Conservation (phyloP, 2,329 filamentous ascomycete species). For the Botryotinia convoluta region DNA sequence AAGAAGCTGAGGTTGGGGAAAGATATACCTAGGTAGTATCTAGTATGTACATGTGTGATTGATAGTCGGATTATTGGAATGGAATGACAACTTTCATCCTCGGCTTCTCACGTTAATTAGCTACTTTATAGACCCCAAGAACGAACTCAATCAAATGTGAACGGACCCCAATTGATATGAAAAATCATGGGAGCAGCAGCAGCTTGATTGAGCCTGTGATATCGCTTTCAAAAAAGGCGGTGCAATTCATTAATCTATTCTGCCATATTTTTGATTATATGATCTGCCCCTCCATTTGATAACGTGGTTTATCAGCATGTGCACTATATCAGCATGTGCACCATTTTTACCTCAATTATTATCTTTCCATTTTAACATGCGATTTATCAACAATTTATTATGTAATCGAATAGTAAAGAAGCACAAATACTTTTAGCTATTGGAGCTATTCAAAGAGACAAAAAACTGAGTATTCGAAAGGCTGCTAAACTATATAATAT, state of each 20-base stretch:
- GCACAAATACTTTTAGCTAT: too few species aligned
- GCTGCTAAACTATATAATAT: too few species aligned
- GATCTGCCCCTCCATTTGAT: neutral
- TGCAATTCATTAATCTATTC: neutral
- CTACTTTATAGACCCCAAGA: neutral
- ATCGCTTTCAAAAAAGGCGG: neutral
- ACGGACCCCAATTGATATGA: neutral
- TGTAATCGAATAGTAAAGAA: too few species aligned
- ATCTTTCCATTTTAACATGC: too few species aligned
- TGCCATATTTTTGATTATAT: neutral
- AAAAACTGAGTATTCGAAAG: too few species aligned
- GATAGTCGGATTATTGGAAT: neutral
- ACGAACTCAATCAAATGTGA: neutral
- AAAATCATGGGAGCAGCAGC: neutral
- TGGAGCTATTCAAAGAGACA: too few species aligned
- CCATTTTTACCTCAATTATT: too few species aligned
- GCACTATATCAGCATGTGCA: too few species aligned
- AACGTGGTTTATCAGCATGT: too few species aligned
- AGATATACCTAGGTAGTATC: neutral
- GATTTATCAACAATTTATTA: too few species aligned
- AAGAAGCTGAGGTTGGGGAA: neutral
- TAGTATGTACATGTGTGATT: neutral
- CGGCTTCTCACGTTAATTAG: neutral
- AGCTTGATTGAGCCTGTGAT: neutral
- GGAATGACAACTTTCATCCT: neutral